phyloP scores from a whole-genome alignment of 768 basidiomycete genomes.

The Kwoniella sp. region DNA sequence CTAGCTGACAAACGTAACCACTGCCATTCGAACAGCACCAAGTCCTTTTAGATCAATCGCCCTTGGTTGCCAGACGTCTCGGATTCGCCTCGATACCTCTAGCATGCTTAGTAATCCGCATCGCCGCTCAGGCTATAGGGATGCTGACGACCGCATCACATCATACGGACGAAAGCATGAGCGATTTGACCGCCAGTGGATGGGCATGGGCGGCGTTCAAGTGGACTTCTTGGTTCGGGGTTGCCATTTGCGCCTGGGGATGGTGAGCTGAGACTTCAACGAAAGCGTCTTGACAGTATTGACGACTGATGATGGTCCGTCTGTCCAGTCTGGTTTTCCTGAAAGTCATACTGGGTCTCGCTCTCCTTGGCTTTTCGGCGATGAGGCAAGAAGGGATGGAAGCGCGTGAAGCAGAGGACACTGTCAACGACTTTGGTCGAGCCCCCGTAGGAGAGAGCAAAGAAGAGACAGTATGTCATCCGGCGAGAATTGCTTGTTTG shows the following conservation, averaged over 20 bases:
- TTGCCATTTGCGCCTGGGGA: conserved; percentile 64
- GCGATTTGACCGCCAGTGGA: conserved; percentile 11
- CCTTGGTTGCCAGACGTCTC: conserved; percentile 85
- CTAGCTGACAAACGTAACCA: not conserved
- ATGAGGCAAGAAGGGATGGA: conserved; percentile 76
- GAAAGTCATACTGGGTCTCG: conserved; percentile 90
- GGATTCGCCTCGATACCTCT: conserved; percentile 93
- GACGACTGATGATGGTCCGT: not conserved
- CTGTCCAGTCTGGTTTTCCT: conserved; percentile 70
- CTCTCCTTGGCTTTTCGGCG: conserved; percentile 80
- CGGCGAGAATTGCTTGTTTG: not conserved
- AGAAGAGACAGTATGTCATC: conserved; percentile 71
- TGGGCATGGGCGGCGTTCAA: conserved; percentile 62
- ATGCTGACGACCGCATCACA: conserved; percentile 53
- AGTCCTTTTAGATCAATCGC: conserved; percentile 87
- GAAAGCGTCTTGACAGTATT: not conserved
- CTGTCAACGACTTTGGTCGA: conserved; percentile 83
- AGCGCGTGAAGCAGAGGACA: conserved; percentile 69
- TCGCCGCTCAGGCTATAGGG: conserved; percentile 57
- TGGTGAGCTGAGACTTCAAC: conserved; percentile 63
- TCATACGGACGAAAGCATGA: conserved; percentile 23
- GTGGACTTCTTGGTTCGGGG: conserved; percentile 42
- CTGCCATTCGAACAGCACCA: conserved; percentile 63
- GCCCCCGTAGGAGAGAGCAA: conserved; percentile 86
- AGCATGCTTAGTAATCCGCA: conserved; percentile 67